Evolutionary conservation across 2,329 filamentous ascomycete species (phyloP).

Genomic region (Chaetoscypha palmicola): DNA sequence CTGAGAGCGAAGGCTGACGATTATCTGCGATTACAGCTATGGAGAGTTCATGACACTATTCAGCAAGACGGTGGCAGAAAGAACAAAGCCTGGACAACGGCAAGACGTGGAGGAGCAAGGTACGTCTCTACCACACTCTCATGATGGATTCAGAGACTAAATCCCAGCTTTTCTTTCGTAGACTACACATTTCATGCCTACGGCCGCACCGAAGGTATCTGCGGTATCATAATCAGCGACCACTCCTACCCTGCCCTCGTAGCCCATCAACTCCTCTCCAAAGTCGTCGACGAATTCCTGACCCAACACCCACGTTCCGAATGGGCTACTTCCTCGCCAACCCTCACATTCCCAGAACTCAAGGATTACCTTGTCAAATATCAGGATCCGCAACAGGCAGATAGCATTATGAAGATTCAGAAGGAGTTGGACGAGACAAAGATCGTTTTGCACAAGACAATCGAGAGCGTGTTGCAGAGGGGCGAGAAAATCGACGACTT

Average conservation of each 20-base stretch:
- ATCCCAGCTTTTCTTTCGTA: conserved; percentile 21
- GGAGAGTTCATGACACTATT: conserved; percentile 75
- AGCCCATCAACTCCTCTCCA: conserved; percentile 79
- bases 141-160: neutral
- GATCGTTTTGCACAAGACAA: conserved; percentile 94
- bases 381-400: conserved; percentile 72
- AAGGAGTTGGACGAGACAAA: conserved; percentile 96
- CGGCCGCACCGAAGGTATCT: conserved; percentile 65
- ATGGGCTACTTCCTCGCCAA: conserved; percentile 51
- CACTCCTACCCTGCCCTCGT: conserved; percentile 70
- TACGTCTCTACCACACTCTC: conserved; percentile 31
- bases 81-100: conserved; percentile 71
- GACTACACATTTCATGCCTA: conserved; percentile 75
- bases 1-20: conserved; percentile 10
- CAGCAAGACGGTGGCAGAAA: conserved; percentile 79
- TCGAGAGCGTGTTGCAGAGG: conserved; percentile 78
- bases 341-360: conserved; percentile 62
- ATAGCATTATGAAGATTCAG: conserved; percentile 93
- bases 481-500: conserved; percentile 96
- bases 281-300: conserved; percentile 83
- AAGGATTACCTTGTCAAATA: conserved; percentile 66
- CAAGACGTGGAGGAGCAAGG: conserved; percentile 81
- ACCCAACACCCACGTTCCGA: conserved; percentile 63
- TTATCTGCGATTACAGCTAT: conserved; percentile 32
- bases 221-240: conserved; percentile 71